Evolutionary conservation across 2,329 filamentous ascomycete species (phyloP), one percentile per base, ranked within the genome.

Genomic region (Aquanectria penicillioides): DNA sequence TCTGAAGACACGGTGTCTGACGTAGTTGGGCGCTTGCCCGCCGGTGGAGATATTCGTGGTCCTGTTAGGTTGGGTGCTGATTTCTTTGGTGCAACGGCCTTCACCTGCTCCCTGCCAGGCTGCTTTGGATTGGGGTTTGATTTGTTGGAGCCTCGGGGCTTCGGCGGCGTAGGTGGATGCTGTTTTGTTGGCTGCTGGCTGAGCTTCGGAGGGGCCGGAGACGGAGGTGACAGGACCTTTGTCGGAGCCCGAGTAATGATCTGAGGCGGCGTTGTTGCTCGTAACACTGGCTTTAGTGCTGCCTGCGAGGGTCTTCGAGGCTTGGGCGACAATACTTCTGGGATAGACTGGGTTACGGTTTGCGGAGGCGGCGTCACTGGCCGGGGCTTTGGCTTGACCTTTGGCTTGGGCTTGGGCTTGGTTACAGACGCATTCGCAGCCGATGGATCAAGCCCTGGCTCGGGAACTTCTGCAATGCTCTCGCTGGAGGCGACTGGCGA

Each of bases 1-100:
- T 81, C 69, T 3, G 81, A 82, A 5, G 78, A 80, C 5, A 64
- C 69, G 3, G 78, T 78, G 13, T 59, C 62, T 9, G 69, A 57
- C 12, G 63, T 64, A 15, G 59, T 59, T n/a, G 66, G 62, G 4
- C 66, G 63, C 43, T 50, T 46, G n/a, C 57, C 54, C 17, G 46
- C 44, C 13, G 51, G 57, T 9, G 50, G 61, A 28, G 59, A 59
- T 20, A 50, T 23, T 44, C 47, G 63, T 34, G 48, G 55, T 28
- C 37, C 58, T 33, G 55, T 47, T 8, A 58, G 36, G 34, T 44
- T 60, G 9, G 63, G 63, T 41, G 47, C 46, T 4, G 59, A 40
- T 9, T 54, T 48, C 15, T 57, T 70, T 38, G 57, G 60, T 26
- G 59, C 54, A 40, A 59, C 47, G 17, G 36, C 13, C 10, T 33